phyloP scores from a whole-genome alignment of 1,139 yeast species.

The Protomyces macrosporus region DNA sequence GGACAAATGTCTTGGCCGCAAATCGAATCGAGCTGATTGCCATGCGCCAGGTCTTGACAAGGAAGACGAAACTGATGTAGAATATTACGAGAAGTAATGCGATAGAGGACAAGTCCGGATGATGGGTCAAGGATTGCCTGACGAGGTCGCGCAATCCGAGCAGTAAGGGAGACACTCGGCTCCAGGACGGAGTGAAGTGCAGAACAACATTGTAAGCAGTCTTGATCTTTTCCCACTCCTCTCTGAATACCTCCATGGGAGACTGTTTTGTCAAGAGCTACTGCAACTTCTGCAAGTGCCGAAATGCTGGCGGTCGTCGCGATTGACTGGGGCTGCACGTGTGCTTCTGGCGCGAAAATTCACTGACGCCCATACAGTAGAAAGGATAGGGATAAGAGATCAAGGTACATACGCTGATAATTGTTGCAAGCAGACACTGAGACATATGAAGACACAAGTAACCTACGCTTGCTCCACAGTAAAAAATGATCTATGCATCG shows the following conservation, averaged over 20 bases:
- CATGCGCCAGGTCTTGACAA: conserved; percentile 11
- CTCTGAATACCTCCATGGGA: not conserved
- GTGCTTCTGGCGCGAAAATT: too few relatives aligned
- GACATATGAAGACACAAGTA: too few relatives aligned
- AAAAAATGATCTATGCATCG: not conserved
- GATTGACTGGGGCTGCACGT: too few relatives aligned
- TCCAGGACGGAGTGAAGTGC: not conserved
- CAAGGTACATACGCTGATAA: too few relatives aligned
- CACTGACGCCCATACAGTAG: too few relatives aligned
- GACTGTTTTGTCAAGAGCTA: too few relatives aligned
- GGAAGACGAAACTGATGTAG: conserved; percentile 16
- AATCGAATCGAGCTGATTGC: conserved; percentile 11
- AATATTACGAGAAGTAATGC: conserved; percentile 11
- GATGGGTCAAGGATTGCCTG: not conserved
- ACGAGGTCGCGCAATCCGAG: not conserved
- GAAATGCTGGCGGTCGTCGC: too few relatives aligned
- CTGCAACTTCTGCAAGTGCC: too few relatives aligned
- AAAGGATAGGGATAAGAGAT: too few relatives aligned
- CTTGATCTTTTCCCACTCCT: not conserved
- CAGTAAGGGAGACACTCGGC: not conserved
- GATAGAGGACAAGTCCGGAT: conserved; percentile 14
- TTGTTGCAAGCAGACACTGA: too few relatives aligned
- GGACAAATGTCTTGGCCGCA: conserved; percentile 2
- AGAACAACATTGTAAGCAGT: not conserved
- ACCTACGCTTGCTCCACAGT: not conserved